Base-by-base conservation (phyloP, 1,139 yeast genomes). In the Hansenula lynferdii region DNA sequence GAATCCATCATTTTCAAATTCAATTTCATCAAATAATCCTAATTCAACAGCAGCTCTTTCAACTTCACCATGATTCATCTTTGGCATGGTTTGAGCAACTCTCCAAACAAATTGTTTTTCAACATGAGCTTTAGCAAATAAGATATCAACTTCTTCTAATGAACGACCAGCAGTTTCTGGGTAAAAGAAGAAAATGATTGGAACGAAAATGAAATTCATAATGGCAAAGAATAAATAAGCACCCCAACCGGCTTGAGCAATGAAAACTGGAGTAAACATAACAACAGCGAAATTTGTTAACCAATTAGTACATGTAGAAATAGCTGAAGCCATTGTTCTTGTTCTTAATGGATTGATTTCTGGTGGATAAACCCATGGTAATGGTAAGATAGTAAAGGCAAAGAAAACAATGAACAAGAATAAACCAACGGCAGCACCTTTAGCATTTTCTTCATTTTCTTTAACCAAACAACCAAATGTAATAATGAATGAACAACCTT, bases 81-180 rank as follows among this genome's bases (percentile, higher is more conserved):
- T 31, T 31, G 33, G 33, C 33, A 31, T 31, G 8, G 33, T 31
- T 31, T 31, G 33, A 16, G 33, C 33, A 22, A 31, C 33, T 31
- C 33, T 31, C 33, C 33, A 31, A 11, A 31, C 33, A 6, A 8
- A 20, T 31, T 22, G 23, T 5, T 16, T 16, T 22, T 31, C 33
- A 31, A 12, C 15, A 22, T 31, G 33, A 31, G 58, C 37, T 58
- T 64, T 28, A 72, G 52, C 67, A 52, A 76, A 78, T 45, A 81
- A 78, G 47, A 73, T 68, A 54, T 78, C 83, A 47, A 78, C 68
- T 54, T 77, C 84, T 57, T 78, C 85, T 54, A 79, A 64, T 27
- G 80, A 64, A 54, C 81, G 69, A 42, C 80, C 79, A 11, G 80
- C 75, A 30, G 84, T 79, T 62, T 78, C 85, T 28, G 84, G 84